Conservation (phyloP, 1,284 basidiomycete species). For the Sporisorium iseilematis-ciliati region DNA sequence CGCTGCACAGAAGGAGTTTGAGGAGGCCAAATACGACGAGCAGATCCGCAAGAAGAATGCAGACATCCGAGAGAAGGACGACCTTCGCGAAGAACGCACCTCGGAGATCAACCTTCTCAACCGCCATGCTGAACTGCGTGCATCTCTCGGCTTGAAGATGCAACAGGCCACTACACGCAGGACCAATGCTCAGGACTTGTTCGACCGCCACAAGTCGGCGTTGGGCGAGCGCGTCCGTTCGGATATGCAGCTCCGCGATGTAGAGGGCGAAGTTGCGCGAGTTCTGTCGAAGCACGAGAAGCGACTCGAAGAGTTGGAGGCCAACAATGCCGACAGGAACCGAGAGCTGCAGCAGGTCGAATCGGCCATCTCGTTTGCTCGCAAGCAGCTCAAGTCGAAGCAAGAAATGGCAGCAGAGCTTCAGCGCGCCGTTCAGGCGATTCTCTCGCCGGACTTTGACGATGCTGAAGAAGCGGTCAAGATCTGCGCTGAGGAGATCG, state of each 20-base stretch:
- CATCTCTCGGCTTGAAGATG: constrained; percentile 80
- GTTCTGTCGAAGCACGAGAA: constrained; percentile 69
- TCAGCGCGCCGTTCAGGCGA: constrained; percentile 74
- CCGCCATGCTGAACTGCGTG: constrained; percentile 83
- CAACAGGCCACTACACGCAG: constrained; percentile 28
- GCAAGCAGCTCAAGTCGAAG: constrained; percentile 76
- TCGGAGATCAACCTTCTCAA: constrained; percentile 81
- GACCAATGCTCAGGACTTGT: constrained; percentile 35
- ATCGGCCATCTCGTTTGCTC: constrained; percentile 52
- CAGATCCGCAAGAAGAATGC: constrained; percentile 76
- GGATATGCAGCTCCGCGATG: constrained; percentile 76
- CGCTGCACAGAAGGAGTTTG: constrained; percentile 48
- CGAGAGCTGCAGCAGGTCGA: constrained; percentile 56
- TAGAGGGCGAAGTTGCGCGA: constrained; percentile 80
- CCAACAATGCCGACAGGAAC: constrained; percentile 40
- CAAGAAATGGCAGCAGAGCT: constrained; percentile 59
- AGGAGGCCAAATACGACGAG: constrained; percentile 76
- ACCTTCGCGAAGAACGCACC: constrained; percentile 79
- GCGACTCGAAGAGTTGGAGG: constrained; percentile 41
- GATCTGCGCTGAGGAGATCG: constrained; percentile 74
- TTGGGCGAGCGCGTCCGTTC: constrained; percentile 77
- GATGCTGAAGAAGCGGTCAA: constrained; percentile 75
- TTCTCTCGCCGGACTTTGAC: constrained; percentile 70
- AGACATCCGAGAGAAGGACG: constrained; percentile 77
- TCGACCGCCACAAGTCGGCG: constrained; percentile 73